Conservation (phyloP, 108 stramenopile species). For the Skeletonema tropicum region DNA sequence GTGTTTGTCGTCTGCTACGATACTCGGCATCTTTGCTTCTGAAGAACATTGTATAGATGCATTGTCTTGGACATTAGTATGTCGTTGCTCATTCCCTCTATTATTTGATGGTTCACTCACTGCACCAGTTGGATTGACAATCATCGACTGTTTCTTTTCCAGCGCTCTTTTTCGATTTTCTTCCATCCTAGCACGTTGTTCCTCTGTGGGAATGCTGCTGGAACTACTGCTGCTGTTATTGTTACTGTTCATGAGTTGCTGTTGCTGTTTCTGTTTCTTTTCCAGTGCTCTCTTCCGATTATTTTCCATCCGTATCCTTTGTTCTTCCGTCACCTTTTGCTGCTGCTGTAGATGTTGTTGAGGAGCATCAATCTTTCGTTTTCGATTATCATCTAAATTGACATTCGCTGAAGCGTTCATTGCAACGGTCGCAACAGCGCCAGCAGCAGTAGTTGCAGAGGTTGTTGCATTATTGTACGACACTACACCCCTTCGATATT, state of each 20-base stretch:
- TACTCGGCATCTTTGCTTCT: background rate
- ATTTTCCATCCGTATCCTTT: constrained; percentile 30
- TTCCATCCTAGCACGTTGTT: constrained; percentile 33
- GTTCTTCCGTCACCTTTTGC: constrained; percentile 27
- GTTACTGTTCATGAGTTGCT: background rate
- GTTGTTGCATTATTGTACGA: background rate
- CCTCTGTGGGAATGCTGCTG: constrained; percentile 8
- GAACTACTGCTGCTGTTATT: background rate
- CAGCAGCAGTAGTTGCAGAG: background rate
- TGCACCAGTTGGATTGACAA: background rate
- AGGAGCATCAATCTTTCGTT: background rate
- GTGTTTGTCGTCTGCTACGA: background rate
- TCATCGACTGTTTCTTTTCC: constrained; percentile 18
- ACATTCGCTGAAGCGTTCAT: background rate
- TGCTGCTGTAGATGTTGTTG: background rate
- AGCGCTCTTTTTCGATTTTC: constrained; percentile 13
- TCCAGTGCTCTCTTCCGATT: constrained; percentile 36
- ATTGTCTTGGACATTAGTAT: background rate
- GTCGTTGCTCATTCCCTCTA: background rate
- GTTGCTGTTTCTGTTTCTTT: constrained; percentile 28
- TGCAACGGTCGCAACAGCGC: background rate
- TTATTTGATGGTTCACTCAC: background rate
- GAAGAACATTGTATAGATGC: background rate
- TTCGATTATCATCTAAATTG: background rate
- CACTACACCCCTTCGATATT: background rate